Percentiles rank a stretch among this genome's conserved stretches.
Conservation (phyloP, 345 rosid genomes). For the Camelina laxa region DNA sequence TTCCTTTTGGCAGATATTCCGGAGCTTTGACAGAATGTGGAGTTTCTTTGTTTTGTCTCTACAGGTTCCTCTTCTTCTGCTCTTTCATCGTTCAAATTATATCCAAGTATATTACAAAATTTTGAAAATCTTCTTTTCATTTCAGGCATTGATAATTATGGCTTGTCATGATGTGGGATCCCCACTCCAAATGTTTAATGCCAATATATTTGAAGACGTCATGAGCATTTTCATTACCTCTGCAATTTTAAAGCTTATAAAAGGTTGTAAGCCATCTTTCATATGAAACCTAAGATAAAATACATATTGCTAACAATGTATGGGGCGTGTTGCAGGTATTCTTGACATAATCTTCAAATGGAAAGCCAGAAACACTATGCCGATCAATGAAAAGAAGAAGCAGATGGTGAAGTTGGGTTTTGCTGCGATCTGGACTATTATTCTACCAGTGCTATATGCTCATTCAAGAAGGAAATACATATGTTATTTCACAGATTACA, state of each 20-base stretch:
- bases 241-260: slow-evolving; percentile 73
- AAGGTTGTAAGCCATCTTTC: slow-evolving; percentile 53
- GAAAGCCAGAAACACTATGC: slow-evolving; percentile 78
- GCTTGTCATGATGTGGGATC: slow-evolving; percentile 93
- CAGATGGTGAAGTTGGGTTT: slow-evolving; percentile 67
- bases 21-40: slow-evolving; percentile 99
- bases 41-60: slow-evolving; percentile 85
- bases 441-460: slow-evolving; percentile 79
- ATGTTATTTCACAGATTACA: slow-evolving; percentile 66
- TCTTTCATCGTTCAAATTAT: slow-evolving; percentile 26
- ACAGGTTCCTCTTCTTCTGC: slow-evolving; percentile 63
- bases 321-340: slow-evolving; percentile 59
- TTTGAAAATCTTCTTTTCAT: slow-evolving; percentile 23
- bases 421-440: slow-evolving; percentile 78
- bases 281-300: not conserved
- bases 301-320: slow-evolving; percentile 25
- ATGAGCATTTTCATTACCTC: slow-evolving; percentile 94
- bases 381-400: slow-evolving; percentile 61
- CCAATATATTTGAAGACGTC: slow-evolving; percentile 77
- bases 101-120: not conserved
- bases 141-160: slow-evolving; percentile 93
- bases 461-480: slow-evolving; percentile 77
- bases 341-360: slow-evolving; percentile 85
- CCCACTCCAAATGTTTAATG: slow-evolving; percentile 79
- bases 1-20: slow-evolving; percentile 94